Conservation (phyloP, 2,329 filamentous ascomycete genomes). For the Pseudogymnoascus sp. region DNA sequence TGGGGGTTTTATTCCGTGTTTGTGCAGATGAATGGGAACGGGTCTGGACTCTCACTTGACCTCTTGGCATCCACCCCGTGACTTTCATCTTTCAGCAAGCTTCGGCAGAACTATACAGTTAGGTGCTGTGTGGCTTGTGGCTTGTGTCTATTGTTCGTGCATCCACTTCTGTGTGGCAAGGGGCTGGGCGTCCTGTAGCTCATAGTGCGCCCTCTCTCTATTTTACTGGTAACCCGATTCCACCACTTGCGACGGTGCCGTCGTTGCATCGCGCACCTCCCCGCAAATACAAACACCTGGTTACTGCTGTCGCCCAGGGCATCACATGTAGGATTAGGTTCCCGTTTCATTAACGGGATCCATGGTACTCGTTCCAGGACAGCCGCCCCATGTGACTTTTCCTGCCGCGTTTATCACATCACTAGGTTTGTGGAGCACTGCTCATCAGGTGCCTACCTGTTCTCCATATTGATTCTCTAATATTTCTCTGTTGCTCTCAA, state of each 20-base stretch:
- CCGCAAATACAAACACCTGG: neutral
- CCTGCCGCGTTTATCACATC: neutral
- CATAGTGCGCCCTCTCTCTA: neutral
- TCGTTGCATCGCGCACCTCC: neutral
- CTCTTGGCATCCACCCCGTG: neutral
- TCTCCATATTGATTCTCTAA: neutral
- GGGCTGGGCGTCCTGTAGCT: neutral
- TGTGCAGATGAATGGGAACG: neutral
- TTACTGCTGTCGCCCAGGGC: neutral
- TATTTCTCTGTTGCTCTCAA: neutral
- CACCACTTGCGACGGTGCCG: neutral
- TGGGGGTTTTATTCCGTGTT: neutral
- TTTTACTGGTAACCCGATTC: neutral
- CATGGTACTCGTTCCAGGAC: neutral
- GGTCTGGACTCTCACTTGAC: neutral
- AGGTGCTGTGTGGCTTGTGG: neutral
- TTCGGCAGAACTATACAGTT: neutral
- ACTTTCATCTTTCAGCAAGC: neutral
- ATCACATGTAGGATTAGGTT: neutral
- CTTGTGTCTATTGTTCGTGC: neutral
- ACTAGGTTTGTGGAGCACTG: neutral
- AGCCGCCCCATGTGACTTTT: neutral
- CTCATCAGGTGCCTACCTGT: neutral
- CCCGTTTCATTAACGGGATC: neutral
- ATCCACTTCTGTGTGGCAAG: no score